Conservation (phyloP, 2,329 filamentous ascomycete genomes). For the Aurifilum marmelostoma region DNA sequence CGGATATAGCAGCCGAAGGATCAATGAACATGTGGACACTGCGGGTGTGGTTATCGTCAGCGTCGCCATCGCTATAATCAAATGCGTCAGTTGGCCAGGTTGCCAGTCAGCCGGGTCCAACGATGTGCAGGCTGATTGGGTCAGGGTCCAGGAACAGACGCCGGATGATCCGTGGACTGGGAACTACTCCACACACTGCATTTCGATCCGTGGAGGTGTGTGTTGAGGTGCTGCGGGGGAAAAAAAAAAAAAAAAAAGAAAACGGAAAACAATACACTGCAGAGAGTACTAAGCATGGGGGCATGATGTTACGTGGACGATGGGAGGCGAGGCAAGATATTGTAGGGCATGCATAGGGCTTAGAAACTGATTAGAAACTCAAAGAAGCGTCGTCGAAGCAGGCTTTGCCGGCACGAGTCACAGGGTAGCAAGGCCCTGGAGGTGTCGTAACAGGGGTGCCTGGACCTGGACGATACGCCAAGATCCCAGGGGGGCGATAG, state of each 20-base stretch:
- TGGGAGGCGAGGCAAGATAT: too few species aligned
- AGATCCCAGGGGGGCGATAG: background rate
- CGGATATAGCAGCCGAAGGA: too few species aligned
- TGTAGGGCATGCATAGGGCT: background rate
- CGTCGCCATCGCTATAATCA: background rate
- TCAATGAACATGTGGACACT: background rate
- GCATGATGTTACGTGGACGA: background rate
- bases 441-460: too few species aligned
- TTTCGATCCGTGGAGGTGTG: background rate
- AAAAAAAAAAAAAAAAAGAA: too few species aligned
- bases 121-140: background rate
- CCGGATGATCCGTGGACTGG: background rate
- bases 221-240: background rate
- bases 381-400: background rate
- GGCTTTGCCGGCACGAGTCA: too few species aligned
- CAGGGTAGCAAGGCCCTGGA: too few species aligned
- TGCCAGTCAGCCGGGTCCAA: background rate
- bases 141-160: background rate
- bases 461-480: background rate
- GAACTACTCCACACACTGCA: background rate
- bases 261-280: background rate
- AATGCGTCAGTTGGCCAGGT: background rate
- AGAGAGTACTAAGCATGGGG: background rate
- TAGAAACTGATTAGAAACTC: too few species aligned
- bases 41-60: background rate